Conservation (phyloP, 2,329 filamentous ascomycete species). For the Microthyrium microscopicum region DNA sequence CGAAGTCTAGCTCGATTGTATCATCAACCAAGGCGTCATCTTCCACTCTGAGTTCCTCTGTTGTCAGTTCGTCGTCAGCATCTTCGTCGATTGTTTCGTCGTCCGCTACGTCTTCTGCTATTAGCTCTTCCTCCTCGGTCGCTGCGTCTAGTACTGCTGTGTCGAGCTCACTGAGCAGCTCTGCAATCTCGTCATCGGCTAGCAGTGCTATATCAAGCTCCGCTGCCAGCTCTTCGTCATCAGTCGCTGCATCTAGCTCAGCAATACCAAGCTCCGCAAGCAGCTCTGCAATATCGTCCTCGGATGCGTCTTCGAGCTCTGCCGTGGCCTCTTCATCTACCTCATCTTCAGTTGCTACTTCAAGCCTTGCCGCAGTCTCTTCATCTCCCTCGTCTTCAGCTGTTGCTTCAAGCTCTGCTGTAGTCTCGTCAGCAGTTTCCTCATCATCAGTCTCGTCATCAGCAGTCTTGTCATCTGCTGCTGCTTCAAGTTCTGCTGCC, state of each 20-base stretch:
- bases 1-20: too few relatives aligned
- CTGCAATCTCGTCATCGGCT: too few relatives aligned
- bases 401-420: background rate
- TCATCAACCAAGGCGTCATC: too few relatives aligned
- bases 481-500: background rate
- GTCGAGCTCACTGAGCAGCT: too few relatives aligned
- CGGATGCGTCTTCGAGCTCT: background rate
- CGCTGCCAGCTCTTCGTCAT: background rate
- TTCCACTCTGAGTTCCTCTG: background rate
- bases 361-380: background rate
- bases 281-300: background rate
- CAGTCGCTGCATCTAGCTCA: background rate
- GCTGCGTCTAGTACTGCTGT: background rate
- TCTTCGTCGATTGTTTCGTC: slow-evolving; percentile 12
- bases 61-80: background rate
- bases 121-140: slow-evolving; percentile 11
- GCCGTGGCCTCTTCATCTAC: background rate
- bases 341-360: background rate
- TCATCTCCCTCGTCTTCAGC: background rate
- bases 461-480: background rate
- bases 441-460: slow-evolving; percentile 1
- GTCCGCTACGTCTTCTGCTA: slow-evolving; percentile 21
- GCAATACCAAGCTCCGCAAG: background rate
- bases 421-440: background rate
- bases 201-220: background rate